phyloP scores from a whole-genome alignment of 2,329 filamentous ascomycete species.

The Saccharata proteae region DNA sequence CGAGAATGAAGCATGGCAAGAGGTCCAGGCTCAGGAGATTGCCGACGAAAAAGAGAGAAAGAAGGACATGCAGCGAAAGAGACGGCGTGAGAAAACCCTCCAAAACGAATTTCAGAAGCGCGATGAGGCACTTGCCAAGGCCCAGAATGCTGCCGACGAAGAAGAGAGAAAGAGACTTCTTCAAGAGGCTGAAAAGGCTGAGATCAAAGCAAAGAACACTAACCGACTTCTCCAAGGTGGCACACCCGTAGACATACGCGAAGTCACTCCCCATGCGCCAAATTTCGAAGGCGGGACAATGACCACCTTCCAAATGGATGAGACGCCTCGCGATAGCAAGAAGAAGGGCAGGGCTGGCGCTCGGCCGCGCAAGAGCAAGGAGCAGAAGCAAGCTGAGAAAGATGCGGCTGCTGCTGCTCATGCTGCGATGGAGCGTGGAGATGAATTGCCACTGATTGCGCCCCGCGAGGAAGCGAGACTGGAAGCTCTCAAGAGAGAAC shows the following conservation, averaged over 20 bases:
- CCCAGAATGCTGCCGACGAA: conserved; percentile 68
- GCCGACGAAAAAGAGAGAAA: conserved; percentile 96
- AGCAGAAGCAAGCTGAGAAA: conserved; percentile 57
- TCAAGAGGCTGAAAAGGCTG: conserved; percentile 76
- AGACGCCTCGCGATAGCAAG: conserved; percentile 27
- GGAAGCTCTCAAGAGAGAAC: conserved; percentile 27
- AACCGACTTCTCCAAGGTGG: conserved; percentile 78
- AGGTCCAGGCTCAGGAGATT: conserved; percentile 82
- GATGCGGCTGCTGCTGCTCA: conserved; percentile 78
- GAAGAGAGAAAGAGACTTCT: conserved; percentile 69
- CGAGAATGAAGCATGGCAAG: conserved; percentile 68
- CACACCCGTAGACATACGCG: conserved; percentile 61
- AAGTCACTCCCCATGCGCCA: conserved; percentile 60
- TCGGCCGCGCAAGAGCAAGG: conserved; percentile 78
- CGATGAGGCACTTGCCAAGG: conserved; percentile 63
- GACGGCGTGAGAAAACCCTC: conserved; percentile 85
- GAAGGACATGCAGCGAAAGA: conserved; percentile 98
- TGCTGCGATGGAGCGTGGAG: conserved; percentile 66
- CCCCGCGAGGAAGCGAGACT: conserved; percentile 45
- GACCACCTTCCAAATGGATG: conserved; percentile 65
- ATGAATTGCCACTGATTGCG: conserved; percentile 53
- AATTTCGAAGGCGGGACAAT: conserved; percentile 78
- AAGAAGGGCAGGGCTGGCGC: conserved; percentile 41
- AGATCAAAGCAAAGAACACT: conserved; percentile 86
- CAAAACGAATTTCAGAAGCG: conserved; percentile 81